A percentile compares a stretch with the other conserved stretches of the same genome.
Evolutionary conservation across 768 basidiomycete genomes (phyloP).

Genomic region (Suillus fuscotomentosus): DNA sequence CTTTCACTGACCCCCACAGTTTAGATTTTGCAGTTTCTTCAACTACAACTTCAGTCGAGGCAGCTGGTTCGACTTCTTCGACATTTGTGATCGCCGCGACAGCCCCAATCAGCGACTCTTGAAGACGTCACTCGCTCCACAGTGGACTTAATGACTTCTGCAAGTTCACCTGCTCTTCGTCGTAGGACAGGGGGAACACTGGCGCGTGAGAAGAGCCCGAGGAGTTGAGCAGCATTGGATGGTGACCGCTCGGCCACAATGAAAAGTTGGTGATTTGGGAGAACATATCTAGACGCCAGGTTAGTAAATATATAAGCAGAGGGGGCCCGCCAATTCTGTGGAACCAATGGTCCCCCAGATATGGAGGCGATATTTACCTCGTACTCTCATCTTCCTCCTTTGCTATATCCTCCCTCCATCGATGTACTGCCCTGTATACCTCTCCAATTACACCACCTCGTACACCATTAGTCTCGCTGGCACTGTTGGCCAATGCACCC

Average conservation of each 20-base stretch:
- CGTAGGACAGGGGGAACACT: slow-evolving; percentile 64
- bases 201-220: slow-evolving; percentile 49
- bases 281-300: slow-evolving; percentile 53
- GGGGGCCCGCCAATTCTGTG: neutral
- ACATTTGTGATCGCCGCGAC: neutral
- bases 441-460: slow-evolving; percentile 45
- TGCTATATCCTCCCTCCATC: slow-evolving; percentile 79
- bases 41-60: neutral
- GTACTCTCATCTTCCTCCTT: slow-evolving; percentile 86
- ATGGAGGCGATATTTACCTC: slow-evolving; percentile 44
- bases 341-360: neutral
- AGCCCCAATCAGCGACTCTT: neutral
- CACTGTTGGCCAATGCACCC: slow-evolving; percentile 39
- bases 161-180: slow-evolving; percentile 59
- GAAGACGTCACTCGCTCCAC: slow-evolving; percentile 24
- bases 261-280: slow-evolving; percentile 75
- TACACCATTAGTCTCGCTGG: slow-evolving; percentile 30
- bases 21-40: slow-evolving; percentile 2
- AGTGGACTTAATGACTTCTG: slow-evolving; percentile 57
- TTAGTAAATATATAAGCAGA: neutral
- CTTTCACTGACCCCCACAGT: slow-evolving; percentile 2
- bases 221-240: slow-evolving; percentile 57
- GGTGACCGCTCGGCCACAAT: slow-evolving; percentile 71
- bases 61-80: neutral
- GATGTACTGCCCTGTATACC: slow-evolving; percentile 72